Conservation (phyloP, 805 yeast genomes). For the Starmerella gropengiesseri region DNA sequence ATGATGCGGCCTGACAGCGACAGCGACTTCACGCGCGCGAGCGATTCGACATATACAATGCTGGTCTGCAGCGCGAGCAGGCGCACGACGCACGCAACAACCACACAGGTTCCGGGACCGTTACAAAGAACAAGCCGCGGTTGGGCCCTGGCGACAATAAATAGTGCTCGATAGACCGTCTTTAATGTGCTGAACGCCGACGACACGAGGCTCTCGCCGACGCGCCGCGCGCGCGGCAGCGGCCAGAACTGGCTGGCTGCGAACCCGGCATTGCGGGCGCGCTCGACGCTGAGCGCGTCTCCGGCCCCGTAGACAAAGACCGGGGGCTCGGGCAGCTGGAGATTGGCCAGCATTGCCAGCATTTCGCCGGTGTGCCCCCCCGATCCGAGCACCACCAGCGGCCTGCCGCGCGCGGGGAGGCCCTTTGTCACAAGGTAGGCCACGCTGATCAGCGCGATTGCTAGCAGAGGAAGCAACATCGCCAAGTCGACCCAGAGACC, state of each 20-base stretch:
- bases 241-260: slow-evolving; percentile 24
- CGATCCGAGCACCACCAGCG: slow-evolving; percentile 69
- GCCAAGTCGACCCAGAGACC: too few relatives aligned
- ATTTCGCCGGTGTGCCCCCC: slow-evolving; percentile 98
- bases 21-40: slow-evolving; percentile 67
- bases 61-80: slow-evolving; percentile 32
- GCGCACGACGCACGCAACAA: slow-evolving; percentile 36
- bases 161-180: slow-evolving; percentile 31
- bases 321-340: slow-evolving; percentile 25
- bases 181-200: slow-evolving; percentile 38
- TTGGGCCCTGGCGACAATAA: slow-evolving; percentile 28
- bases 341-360: slow-evolving; percentile 49
- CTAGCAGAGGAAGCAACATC: too few relatives aligned
- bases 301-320: slow-evolving; percentile 38
- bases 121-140: slow-evolving; percentile 44
- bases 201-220: slow-evolving; percentile 43
- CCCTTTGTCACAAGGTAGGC: slow-evolving; percentile 2
- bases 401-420: slow-evolving; percentile 8
- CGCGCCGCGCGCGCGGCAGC: slow-evolving; percentile 49
- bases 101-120: slow-evolving; percentile 78
- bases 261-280: slow-evolving; percentile 22
- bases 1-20: slow-evolving; percentile 69
- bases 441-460: slow-evolving; percentile 8
- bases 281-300: slow-evolving; percentile 39
- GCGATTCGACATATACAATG: slow-evolving; percentile 72